Base-by-base conservation (phyloP, 164 flowering plant genomes). In the Dillenia turbinata region DNA sequence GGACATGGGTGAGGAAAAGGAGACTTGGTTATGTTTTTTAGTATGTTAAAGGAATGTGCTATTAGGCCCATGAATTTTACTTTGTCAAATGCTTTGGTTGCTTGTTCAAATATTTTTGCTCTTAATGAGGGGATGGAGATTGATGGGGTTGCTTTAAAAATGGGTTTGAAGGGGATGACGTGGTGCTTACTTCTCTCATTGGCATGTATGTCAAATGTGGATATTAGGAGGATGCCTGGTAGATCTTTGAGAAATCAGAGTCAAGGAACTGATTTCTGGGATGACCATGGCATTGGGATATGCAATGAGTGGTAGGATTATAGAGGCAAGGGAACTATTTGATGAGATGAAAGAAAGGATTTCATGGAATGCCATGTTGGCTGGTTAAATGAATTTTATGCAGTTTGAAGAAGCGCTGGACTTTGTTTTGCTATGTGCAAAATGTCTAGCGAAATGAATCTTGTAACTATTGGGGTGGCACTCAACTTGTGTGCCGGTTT, bases 311-410 rank as follows among this genome's bases (percentile, higher is more conserved):
- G 86, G 92, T 43, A 64, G 63, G 67, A 67, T 55, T 15, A 15
- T 44, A n/a, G 75, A 82, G 60, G 96, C 96, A 47, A 50, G 85
- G 55, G 52, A 58, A 44, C 66, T 85, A 53, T 87, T 89, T 49
- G 66, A 85, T 77, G 71, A 75, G 64, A 87, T 89, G 89, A 81
- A 88, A 11, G 79, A 76, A 49, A 67, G 80, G 57, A 66, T 89
- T 14, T 75, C 89, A 11, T 89, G 89, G 89, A 86, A 86, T 68
- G 83, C 87, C 43, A 83, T 86, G 89, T 51, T 84, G 68, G 78
- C 76, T 2, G 86, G 89, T 9, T 85, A 86, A 58, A 72, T 68
- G 1, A 75, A 62, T 53, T 66, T 44, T 47, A 52, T 14, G 19
- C 65, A 64, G 43, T 83, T 82, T 85, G 86, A 81, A 17, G 82